phyloP scores from a whole-genome alignment of 805 yeast genomes.

The Lipomyces anomalus region DNA sequence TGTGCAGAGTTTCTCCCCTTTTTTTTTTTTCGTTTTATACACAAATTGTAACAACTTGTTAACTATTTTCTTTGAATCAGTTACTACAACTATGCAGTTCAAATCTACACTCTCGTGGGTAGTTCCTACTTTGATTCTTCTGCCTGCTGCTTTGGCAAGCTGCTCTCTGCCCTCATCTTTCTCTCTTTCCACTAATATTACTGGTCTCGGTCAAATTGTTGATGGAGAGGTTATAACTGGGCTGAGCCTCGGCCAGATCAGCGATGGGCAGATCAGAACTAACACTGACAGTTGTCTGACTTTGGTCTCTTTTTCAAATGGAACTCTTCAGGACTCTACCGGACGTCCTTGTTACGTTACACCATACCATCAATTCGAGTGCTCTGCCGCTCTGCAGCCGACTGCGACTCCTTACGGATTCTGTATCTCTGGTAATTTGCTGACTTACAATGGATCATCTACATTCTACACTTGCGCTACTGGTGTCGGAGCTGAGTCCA shows the following conservation, averaged over 20 bases:
- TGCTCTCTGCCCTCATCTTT: conserved; percentile 4
- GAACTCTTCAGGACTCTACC: conserved; percentile 19
- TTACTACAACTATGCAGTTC: no score
- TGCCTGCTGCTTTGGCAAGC: neutral
- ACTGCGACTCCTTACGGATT: conserved; percentile 22
- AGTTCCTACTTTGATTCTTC: no score
- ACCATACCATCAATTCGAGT: conserved; percentile 24
- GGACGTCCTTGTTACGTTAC: conserved; percentile 25
- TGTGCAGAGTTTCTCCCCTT: no score
- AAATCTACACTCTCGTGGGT: no score
- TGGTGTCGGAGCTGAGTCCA: conserved; percentile 17
- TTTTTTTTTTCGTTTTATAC: no score
- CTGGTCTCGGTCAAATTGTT: conserved; percentile 15
- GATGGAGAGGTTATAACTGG: conserved; percentile 23
- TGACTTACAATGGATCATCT: conserved; percentile 19
- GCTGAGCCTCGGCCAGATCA: conserved; percentile 20
- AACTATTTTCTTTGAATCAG: no score
- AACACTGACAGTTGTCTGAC: conserved; percentile 16
- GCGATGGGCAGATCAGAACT: conserved; percentile 23
- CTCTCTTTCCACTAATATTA: conserved; percentile 12
- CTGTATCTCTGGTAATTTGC: conserved; percentile 12
- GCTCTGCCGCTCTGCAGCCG: conserved; percentile 22
- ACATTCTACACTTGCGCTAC: conserved; percentile 25
- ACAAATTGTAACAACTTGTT: no score
- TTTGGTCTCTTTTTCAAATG: conserved; percentile 11